phyloP scores from a whole-genome alignment of 441 rosid species.

The Biscutella auriculata region DNA sequence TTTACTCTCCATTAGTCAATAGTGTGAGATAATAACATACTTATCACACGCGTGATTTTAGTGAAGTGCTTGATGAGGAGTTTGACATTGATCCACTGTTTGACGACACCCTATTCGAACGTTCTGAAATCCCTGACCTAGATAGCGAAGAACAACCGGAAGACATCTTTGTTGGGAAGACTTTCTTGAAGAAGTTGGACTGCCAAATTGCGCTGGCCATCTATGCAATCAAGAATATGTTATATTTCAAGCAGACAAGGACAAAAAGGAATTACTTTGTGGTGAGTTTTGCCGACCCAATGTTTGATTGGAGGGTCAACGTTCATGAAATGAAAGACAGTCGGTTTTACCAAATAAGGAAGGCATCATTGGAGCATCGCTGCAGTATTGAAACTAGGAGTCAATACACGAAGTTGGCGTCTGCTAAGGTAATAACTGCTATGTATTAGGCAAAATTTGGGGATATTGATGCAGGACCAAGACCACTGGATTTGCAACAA shows the following conservation, averaged over 20 bases:
- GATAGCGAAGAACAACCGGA: background rate
- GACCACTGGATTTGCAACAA: background rate
- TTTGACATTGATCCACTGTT: background rate
- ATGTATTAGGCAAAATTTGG: background rate
- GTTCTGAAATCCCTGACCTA: background rate
- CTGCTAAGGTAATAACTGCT: background rate
- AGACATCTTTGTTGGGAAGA: background rate
- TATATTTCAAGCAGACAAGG: background rate
- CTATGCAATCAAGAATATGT: background rate
- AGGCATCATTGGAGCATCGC: background rate
- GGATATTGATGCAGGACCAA: accelerated
- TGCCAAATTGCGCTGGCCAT: background rate
- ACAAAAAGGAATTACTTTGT: background rate
- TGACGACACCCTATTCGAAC: background rate
- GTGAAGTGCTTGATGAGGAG: background rate
- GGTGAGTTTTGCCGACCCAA: background rate
- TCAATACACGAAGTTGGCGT: background rate
- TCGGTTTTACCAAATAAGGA: background rate
- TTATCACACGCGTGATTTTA: too few relatives aligned
- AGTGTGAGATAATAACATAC: too few relatives aligned
- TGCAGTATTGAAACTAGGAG: background rate
- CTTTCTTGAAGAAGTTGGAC: background rate
- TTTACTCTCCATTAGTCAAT: too few relatives aligned
- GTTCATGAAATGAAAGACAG: background rate
- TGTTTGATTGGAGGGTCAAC: background rate